Evolutionary conservation across 305 asterid species (phyloP).

Genomic region (Plantago rigida): DNA sequence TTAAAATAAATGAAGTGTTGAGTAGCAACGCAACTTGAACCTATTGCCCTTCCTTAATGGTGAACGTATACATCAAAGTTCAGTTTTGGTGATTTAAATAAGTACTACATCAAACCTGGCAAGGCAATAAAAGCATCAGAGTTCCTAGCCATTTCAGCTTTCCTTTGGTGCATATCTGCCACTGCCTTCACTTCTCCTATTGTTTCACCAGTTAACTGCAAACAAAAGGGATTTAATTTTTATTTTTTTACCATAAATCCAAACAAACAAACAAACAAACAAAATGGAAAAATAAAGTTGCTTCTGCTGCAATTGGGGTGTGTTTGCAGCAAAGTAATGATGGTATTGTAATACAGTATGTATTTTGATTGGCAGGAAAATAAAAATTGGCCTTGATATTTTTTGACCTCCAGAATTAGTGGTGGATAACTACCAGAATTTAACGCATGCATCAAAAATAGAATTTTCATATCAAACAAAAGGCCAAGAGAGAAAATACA

Average conservation of each 20-base stretch:
- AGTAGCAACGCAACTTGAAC: background rate
- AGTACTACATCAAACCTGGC: conserved; percentile 52
- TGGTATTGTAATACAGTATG: conserved; percentile 34
- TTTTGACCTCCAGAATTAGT: conserved; percentile 26
- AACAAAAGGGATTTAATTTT: conserved; percentile 22
- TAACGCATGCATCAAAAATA: conserved; percentile 17
- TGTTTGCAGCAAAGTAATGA: conserved; percentile 54
- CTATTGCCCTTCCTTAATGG: background rate
- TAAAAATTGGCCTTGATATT: conserved; percentile 25
- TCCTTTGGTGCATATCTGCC: conserved; percentile 95
- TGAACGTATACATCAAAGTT: no score
- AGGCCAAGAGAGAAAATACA: conserved; percentile 41
- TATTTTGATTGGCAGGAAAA: conserved; percentile 9
- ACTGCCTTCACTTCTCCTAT: conserved; percentile 99
- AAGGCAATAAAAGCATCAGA: conserved; percentile 97
- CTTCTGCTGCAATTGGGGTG: conserved; percentile 30
- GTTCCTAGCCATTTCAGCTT: conserved; percentile 91
- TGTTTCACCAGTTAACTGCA: conserved; percentile 92
- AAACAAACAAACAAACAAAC: conserved; percentile 18
- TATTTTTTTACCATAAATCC: conserved; percentile 16
- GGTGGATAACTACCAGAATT: conserved; percentile 30
- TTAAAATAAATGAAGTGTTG: no score
- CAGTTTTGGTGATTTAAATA: background rate
- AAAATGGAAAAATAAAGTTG: conserved; percentile 1
- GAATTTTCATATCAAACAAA: conserved; percentile 33